Conservation (phyloP, 805 yeast genomes). For the Candida caryicola region DNA sequence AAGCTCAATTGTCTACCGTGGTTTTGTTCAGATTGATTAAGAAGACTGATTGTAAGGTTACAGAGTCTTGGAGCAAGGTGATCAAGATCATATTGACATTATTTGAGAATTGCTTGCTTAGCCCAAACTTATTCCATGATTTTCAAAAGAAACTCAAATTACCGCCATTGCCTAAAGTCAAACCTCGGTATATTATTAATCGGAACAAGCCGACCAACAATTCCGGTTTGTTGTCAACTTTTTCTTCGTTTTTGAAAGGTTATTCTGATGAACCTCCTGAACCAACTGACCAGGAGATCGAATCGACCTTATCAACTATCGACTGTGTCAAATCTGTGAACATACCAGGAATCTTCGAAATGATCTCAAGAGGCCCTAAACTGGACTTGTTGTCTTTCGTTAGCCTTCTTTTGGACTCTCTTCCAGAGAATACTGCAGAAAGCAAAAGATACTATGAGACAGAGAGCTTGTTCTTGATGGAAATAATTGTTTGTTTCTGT, state of each 20-base stretch:
- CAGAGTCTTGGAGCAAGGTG: constrained; percentile 60
- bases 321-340: constrained; percentile 79
- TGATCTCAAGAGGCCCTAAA: constrained; percentile 38
- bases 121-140: constrained; percentile 58
- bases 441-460: constrained; percentile 44
- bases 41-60: constrained; percentile 49
- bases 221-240: constrained; percentile 79
- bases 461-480: constrained; percentile 48
- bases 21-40: constrained; percentile 77
- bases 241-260: constrained; percentile 89
- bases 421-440: constrained; percentile 27
- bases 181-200: constrained; percentile 64
- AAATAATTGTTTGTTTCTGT: constrained; percentile 38
- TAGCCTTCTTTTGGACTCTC: constrained; percentile 21
- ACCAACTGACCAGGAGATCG: constrained; percentile 92
- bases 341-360: constrained; percentile 53
- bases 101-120: constrained; percentile 68
- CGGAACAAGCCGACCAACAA: constrained; percentile 66
- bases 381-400: constrained; percentile 34
- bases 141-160: constrained; percentile 59
- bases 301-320: constrained; percentile 73
- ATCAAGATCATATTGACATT: constrained; percentile 59
- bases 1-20: constrained; percentile 86
- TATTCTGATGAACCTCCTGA: constrained; percentile 82
- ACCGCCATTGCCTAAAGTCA: constrained; percentile 54